These are phyloP conservation scores for Rugonectria rugulosa DNA, from an alignment of 2,329 filamentous ascomycete species.

Conservation along the genomic window DNA sequence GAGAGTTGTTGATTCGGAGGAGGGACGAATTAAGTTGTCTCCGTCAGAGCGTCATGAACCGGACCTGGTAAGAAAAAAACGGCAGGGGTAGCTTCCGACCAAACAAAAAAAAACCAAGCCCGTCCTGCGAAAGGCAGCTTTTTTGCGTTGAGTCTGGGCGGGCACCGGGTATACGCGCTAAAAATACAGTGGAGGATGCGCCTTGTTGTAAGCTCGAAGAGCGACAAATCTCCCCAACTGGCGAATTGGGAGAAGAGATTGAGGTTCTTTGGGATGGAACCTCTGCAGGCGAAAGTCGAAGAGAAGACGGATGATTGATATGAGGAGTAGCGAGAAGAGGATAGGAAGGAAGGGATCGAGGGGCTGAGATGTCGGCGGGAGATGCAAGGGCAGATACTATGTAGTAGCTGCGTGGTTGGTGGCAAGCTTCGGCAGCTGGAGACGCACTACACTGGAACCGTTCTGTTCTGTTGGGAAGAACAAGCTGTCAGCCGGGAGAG, in stretches of 20 bases:
- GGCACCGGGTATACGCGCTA: constrained; percentile 31
- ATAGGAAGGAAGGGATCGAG: constrained; percentile 11
- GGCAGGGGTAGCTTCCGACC: constrained; percentile 38
- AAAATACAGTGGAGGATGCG: constrained; percentile 37
- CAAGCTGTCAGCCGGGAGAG: constrained; percentile 29
- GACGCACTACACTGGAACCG: constrained; percentile 37
- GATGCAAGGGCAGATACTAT: constrained; percentile 35
- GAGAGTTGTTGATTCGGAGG: constrained; percentile 31
- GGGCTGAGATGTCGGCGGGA: constrained; percentile 30
- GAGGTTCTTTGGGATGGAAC: background rate
- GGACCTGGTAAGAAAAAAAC: constrained; percentile 9
- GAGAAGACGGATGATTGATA: constrained; percentile 11
- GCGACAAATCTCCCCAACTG: constrained; percentile 2
- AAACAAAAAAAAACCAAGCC: constrained; percentile 31
- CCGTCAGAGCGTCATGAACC: constrained; percentile 41
- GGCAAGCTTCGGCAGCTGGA: constrained; percentile 37
- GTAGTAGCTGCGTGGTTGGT: constrained; percentile 30
- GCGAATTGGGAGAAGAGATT: too few relatives aligned
- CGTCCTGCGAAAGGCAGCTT: constrained; percentile 17
- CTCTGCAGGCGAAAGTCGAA: constrained; percentile 5
- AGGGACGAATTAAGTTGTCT: constrained; percentile 31
- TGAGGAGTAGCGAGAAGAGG: constrained; percentile 11
- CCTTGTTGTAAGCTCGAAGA: constrained; percentile 2
- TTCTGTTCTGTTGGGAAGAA: constrained; percentile 42
- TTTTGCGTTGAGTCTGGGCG: constrained; percentile 18